Conservation (phyloP, 768 basidiomycete genomes). For the Hypsizygus marmoreus region DNA sequence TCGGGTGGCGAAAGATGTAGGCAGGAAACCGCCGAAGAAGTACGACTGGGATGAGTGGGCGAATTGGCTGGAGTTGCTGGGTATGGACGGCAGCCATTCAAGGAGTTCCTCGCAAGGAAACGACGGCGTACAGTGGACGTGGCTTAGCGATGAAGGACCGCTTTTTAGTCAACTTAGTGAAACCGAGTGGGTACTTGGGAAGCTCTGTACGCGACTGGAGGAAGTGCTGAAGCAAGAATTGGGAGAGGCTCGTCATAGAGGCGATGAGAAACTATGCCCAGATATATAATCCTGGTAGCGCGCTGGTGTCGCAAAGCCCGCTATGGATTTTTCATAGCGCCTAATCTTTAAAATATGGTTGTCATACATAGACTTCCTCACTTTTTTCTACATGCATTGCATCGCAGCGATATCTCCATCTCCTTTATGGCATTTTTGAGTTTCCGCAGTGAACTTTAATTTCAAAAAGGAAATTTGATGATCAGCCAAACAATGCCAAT, state of each 20-base stretch:
- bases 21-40: constrained; percentile 23
- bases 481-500: no score
- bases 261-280: no score
- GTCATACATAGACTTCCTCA: no score
- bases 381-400: no score
- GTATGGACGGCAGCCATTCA: constrained; percentile 18
- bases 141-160: constrained; percentile 42
- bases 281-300: no score
- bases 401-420: no score
- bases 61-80: constrained; percentile 31
- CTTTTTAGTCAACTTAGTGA: constrained; percentile 37
- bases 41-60: constrained; percentile 42
- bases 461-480: no score
- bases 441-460: no score
- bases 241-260: not conserved
- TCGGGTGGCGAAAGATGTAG: constrained; percentile 30
- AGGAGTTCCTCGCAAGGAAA: not conserved
- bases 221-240: constrained; percentile 27
- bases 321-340: no score
- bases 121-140: constrained; percentile 30
- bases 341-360: no score
- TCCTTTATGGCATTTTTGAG: no score
- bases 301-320: no score
- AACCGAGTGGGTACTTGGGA: constrained; percentile 39
- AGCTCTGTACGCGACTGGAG: constrained; percentile 34